A percentile compares a stretch with the other conserved stretches of the same genome.
Conservation (phyloP, 1,284 basidiomycete genomes). For the Tilletia setariae region DNA sequence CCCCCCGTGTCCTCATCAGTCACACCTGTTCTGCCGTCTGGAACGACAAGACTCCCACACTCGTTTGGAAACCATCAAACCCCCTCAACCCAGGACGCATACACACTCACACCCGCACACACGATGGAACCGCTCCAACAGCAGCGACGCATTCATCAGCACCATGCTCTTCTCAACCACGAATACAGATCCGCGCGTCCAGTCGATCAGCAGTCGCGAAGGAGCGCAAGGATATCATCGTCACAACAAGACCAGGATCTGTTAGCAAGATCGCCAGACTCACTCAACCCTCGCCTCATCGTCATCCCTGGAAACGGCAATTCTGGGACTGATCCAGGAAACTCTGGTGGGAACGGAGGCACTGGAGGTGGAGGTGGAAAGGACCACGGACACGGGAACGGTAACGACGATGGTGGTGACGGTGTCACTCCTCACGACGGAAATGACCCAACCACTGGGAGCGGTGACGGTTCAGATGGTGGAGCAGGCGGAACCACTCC, state of each 20-base stretch:
- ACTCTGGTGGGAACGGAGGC: neutral
- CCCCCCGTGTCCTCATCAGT: neutral
- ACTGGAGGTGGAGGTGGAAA: neutral
- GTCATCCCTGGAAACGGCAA: neutral
- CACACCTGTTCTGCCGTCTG: neutral
- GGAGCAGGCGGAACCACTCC: slow-evolving; percentile 15
- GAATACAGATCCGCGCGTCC: neutral
- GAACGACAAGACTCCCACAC: neutral
- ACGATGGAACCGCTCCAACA: neutral
- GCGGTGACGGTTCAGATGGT: slow-evolving; percentile 18
- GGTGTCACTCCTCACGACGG: neutral
- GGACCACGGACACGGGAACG: neutral
- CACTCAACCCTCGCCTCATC: neutral
- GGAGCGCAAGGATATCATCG: neutral
- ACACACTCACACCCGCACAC: neutral
- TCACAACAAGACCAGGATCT: neutral
- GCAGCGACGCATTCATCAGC: slow-evolving; percentile 8
- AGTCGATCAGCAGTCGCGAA: neutral
- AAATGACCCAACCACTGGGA: slow-evolving; percentile 11
- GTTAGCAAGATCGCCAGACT: neutral
- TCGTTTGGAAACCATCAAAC: neutral
- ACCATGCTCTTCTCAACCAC: neutral
- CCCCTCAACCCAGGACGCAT: neutral
- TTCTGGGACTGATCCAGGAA: neutral
- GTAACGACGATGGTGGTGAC: neutral